Conservation (phyloP, 352 stramenopile species). For the Albugo laibachii region DNA sequence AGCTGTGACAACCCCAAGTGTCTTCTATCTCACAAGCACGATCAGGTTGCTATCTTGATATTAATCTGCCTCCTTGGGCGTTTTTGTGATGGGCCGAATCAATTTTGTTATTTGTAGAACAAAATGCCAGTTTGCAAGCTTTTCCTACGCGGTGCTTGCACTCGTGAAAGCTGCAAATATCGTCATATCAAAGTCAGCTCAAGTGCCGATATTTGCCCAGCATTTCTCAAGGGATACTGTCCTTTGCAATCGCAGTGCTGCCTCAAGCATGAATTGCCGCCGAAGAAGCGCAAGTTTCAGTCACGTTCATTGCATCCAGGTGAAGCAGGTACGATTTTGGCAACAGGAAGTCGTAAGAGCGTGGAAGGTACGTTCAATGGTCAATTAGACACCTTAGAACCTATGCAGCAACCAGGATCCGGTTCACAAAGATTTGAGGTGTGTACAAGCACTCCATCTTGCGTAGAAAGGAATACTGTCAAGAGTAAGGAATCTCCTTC, state of each 20-base stretch:
- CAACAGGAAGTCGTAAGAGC: no score
- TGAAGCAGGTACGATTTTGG: no score
- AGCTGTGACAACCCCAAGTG: conserved; percentile 36
- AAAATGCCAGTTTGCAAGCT: conserved; percentile 67
- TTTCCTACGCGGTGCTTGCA: conserved; percentile 54
- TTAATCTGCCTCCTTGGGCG: not conserved
- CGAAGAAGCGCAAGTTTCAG: conserved; percentile 13
- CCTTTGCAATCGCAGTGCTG: conserved; percentile 23
- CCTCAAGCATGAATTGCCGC: conserved; percentile 38
- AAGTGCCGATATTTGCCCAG: conserved; percentile 30
- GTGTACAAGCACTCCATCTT: no score
- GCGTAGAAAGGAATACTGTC: no score
- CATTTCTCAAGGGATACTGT: conserved; percentile 53
- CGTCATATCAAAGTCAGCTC: conserved; percentile 65
- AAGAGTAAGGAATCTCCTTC: no score
- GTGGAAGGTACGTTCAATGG: no score
- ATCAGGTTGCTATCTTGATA: conserved; percentile 24
- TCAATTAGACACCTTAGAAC: no score
- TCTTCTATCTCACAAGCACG: conserved; percentile 41
- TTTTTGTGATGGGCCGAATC: not conserved
- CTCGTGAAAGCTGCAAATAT: conserved; percentile 54
- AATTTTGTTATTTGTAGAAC: conserved; percentile 20
- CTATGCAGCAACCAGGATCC: no score
- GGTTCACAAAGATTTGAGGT: no score
- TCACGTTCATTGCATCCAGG: no score